These are phyloP conservation scores for Ogataea glucozyma DNA, from an alignment of 805 yeast genomes.

Conservation along the genomic window DNA sequence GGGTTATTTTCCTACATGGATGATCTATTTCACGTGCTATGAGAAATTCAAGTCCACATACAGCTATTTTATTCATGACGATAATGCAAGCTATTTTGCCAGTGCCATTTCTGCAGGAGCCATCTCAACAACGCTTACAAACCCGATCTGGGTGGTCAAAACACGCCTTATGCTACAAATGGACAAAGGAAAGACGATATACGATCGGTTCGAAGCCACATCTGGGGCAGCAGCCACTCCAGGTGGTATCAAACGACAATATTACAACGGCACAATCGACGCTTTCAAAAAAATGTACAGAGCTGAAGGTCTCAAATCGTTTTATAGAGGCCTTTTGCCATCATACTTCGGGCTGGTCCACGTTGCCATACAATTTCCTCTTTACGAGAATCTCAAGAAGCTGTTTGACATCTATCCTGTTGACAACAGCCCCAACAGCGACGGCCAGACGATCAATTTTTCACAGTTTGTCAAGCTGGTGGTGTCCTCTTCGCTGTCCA, in stretches of 20 bases:
- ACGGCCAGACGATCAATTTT: slow-evolving; percentile 10
- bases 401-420: slow-evolving; percentile 37
- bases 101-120: slow-evolving; percentile 89
- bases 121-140: slow-evolving; percentile 78
- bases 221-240: slow-evolving; percentile 25
- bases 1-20: slow-evolving; percentile 98
- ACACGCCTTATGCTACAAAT: slow-evolving; percentile 91
- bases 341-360: slow-evolving; percentile 88
- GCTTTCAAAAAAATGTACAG: slow-evolving; percentile 79
- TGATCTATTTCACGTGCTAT: slow-evolving; percentile 88
- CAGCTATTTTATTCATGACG: slow-evolving; percentile 25
- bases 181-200: slow-evolving; percentile 43
- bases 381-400: slow-evolving; percentile 77
- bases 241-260: slow-evolving; percentile 27
- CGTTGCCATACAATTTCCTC: slow-evolving; percentile 95
- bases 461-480: slow-evolving; percentile 44
- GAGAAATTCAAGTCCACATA: slow-evolving; percentile 65
- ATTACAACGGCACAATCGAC: slow-evolving; percentile 77
- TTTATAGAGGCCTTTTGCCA: slow-evolving; percentile 88
- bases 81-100: slow-evolving; percentile 43
- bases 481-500: slow-evolving; percentile 74
- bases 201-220: slow-evolving; percentile 33
- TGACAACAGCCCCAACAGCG: slow-evolving; percentile 5
- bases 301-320: slow-evolving; percentile 77
- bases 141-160: slow-evolving; percentile 98